These are phyloP conservation scores for Cutaneotrichosporon cutaneum DNA, from an alignment of 1,284 basidiomycete species.

Conservation along the genomic window DNA sequence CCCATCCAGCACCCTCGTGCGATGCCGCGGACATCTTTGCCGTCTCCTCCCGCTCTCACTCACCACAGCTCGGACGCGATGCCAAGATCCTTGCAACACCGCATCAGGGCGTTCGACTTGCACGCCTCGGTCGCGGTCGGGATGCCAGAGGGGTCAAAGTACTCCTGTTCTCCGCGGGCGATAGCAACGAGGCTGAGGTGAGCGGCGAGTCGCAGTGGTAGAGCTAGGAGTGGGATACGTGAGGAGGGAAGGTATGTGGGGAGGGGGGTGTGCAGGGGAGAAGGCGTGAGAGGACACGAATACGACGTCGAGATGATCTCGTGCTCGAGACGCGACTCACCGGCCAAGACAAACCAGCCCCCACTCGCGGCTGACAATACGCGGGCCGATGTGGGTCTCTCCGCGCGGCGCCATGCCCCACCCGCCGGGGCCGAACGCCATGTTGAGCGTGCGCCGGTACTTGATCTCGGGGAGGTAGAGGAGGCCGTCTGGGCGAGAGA, in stretches of 20 bases:
- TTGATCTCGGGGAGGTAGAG: slow-evolving; percentile 98
- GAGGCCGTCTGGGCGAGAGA: slow-evolving; percentile 68
- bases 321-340: slow-evolving; percentile 58
- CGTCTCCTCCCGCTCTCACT: slow-evolving; percentile 29
- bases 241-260: not conserved
- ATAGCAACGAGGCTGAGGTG: slow-evolving; percentile 74
- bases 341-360: slow-evolving; percentile 89
- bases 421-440: slow-evolving; percentile 91
- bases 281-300: too few species aligned
- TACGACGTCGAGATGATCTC: not conserved
- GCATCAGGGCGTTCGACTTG: slow-evolving; percentile 96
- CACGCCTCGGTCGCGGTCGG: slow-evolving; percentile 92
- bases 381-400: slow-evolving; percentile 85
- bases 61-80: slow-evolving; percentile 95
- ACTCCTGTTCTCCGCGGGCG: slow-evolving; percentile 94
- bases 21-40: not conserved
- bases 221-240: not conserved
- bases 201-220: not conserved
- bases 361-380: slow-evolving; percentile 89
- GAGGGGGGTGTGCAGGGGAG: too few species aligned
- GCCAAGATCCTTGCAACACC: slow-evolving; percentile 96
- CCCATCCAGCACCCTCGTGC: not conserved
- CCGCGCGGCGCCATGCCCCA: slow-evolving; percentile 95
- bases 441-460: slow-evolving; percentile 91
- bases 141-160: slow-evolving; percentile 87